phyloP scores from a whole-genome alignment of 352 stramenopile genomes.

The Chloridella minuta region DNA sequence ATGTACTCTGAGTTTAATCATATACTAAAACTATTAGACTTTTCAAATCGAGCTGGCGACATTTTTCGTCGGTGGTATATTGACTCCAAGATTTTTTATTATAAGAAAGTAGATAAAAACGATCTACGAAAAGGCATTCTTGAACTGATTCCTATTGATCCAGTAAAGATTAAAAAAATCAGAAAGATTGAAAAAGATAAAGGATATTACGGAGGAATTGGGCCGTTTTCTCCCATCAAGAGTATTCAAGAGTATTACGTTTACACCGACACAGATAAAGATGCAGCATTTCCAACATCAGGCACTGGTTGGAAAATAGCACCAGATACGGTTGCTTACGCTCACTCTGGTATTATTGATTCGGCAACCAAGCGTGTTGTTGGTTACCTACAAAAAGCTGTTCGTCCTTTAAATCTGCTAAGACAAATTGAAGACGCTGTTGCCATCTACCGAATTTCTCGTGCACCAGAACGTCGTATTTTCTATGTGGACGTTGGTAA shows the following conservation, averaged over 20 bases:
- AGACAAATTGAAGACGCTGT: constrained; percentile 3
- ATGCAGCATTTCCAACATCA: neutral
- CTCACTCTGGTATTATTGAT: neutral
- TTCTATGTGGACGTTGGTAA: constrained; percentile 9
- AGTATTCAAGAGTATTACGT: neutral
- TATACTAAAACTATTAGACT: neutral
- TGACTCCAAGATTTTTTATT: neutral
- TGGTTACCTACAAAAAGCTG: neutral
- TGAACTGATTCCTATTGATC: constrained; percentile 7
- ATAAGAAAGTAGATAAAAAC: neutral
- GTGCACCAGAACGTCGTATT: neutral
- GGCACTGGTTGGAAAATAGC: neutral
- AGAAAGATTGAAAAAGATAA: neutral
- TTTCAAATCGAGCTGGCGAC: neutral
- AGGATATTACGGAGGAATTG: neutral
- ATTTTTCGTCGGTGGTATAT: constrained; percentile 3
- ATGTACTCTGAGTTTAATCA: no score
- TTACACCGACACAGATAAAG: neutral
- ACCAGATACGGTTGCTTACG: neutral
- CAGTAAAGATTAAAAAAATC: constrained; percentile 10
- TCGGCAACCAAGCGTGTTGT: neutral
- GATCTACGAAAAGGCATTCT: constrained; percentile 1
- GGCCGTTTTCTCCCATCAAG: neutral
- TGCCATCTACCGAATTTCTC: neutral
- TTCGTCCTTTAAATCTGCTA: neutral